Evolutionary conservation across 2,329 filamentous ascomycete genomes (phyloP).

Genomic region (Fusarium sp.): DNA sequence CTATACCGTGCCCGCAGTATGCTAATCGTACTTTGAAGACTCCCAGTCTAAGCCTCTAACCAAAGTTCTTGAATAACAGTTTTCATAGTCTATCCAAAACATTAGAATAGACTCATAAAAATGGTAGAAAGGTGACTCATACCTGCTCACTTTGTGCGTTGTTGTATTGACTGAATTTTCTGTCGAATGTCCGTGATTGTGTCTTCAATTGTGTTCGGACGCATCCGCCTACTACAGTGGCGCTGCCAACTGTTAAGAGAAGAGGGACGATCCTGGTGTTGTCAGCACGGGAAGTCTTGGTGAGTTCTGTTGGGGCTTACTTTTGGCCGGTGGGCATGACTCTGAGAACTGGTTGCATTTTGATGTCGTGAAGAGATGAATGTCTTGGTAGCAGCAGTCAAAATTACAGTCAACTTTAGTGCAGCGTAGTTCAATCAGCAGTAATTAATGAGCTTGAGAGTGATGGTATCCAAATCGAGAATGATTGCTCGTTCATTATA

Average conservation of each 20-base stretch:
- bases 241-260: conserved; percentile 39
- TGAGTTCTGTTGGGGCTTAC: conserved; percentile 1
- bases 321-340: conserved; percentile 26
- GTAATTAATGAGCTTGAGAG: neutral
- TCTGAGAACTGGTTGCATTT: conserved; percentile 35
- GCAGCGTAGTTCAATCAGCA: neutral
- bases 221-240: conserved; percentile 21
- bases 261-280: conserved; percentile 34
- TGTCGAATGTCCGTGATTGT: conserved; percentile 35
- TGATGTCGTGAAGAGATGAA: neutral
- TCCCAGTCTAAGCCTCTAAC: conserved; percentile 4
- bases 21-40: neutral
- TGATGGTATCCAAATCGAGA: neutral
- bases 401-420: neutral
- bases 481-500: conserved; percentile 1
- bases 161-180: conserved; percentile 40
- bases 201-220: conserved; percentile 30
- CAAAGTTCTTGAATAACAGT: conserved; percentile 21
- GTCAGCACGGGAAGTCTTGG: conserved; percentile 2
- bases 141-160: conserved; percentile 36
- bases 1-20: neutral
- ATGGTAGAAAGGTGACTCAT: neutral
- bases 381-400: neutral
- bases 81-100: conserved; percentile 3
- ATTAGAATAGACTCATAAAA: conserved; percentile 16